Base-by-base conservation (phyloP, 352 stramenopile species). In the Elongisporangium prolatum region DNA sequence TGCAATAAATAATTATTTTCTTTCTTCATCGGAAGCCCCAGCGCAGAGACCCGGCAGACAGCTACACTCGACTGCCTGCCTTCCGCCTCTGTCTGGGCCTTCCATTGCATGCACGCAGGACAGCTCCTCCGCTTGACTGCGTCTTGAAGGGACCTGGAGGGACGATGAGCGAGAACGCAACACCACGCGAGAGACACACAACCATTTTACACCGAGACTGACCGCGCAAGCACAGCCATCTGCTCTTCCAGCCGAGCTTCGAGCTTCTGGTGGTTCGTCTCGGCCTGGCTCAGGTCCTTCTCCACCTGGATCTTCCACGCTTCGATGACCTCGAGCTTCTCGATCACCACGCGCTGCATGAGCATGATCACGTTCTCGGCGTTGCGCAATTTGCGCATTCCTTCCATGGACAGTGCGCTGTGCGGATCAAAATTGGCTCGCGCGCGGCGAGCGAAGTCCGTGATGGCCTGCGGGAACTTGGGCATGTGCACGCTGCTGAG, bases 321-420 rank as follows among this genome's bases (percentile, higher is more conserved):
- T 16, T 90, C 81, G 20, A 95, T 74, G n/a, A 84, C 60, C 61
- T 92, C 83, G 3, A 91, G 68, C 63, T 95, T 95, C 56, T 89
- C 75, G 40, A 91, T 86, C 59, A 92, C 85, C 28, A 92, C 73
- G 5, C 83, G 81, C 61, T 95, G 85, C 59, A 90, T 60, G 64
- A 91, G 69, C 68, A 95, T 89, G 48, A 93, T 61, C 16, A 91
- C 74, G 59, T 90, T 93, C 61, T 95, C 85, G 5, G 85, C 84
- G 56, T 64, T 71, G 57, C 86, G 82, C 37, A 95, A 67, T 55
- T 92, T 87, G 22, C 85, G 80, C 71, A 85, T 85, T 53, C 81
- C 81, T 74, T 95, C 76, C 55, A 90, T 80, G 59, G 78, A 66
- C 68, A 78, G 68, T 68, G 65, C 68, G 49, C 68, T 75, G 67